phyloP scores from a whole-genome alignment of 139 green algal genomes.

The Astrephomene gubernaculifera region DNA sequence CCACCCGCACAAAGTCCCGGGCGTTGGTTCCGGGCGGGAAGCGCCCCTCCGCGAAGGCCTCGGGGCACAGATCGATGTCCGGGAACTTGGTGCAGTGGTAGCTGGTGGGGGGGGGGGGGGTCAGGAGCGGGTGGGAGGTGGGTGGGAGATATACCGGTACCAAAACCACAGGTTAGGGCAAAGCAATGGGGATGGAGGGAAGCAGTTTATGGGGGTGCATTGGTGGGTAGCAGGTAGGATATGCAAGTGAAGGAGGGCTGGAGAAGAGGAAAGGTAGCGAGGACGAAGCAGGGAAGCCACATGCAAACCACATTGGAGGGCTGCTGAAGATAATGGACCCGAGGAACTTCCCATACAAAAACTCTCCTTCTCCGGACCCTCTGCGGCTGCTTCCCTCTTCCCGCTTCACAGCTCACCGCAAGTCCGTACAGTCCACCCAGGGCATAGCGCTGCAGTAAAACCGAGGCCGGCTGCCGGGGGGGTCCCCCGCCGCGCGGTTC shows the following conservation, averaged over 20 bases:
- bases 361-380: too few species aligned
- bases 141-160: too few species aligned
- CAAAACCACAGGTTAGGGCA: too few species aligned
- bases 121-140: not conserved
- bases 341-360: too few species aligned
- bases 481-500: constrained; percentile 11
- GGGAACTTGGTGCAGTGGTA: constrained; percentile 90
- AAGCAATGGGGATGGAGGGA: too few species aligned
- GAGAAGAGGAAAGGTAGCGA: not conserved
- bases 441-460: constrained; percentile 82
- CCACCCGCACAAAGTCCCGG: constrained; percentile 90
- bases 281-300: not conserved
- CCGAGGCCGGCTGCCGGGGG: constrained; percentile 8
- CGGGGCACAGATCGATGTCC: constrained; percentile 83
- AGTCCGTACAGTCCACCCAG: constrained; percentile 83
- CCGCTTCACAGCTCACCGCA: constrained; percentile 57
- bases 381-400: too few species aligned
- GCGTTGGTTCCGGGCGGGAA: constrained; percentile 80
- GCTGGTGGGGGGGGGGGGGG: not conserved
- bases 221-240: too few species aligned
- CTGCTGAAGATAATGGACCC: not conserved
- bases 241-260: not conserved
- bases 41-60: constrained; percentile 77
- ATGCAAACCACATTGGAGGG: not conserved
- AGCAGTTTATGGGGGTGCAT: too few species aligned